A percentile compares a stretch with the other conserved stretches of the same genome.
These are phyloP conservation scores for Mortierella sp. DNA, from an alignment of 371 early-diverging fungal species.

Conservation along the genomic window DNA sequence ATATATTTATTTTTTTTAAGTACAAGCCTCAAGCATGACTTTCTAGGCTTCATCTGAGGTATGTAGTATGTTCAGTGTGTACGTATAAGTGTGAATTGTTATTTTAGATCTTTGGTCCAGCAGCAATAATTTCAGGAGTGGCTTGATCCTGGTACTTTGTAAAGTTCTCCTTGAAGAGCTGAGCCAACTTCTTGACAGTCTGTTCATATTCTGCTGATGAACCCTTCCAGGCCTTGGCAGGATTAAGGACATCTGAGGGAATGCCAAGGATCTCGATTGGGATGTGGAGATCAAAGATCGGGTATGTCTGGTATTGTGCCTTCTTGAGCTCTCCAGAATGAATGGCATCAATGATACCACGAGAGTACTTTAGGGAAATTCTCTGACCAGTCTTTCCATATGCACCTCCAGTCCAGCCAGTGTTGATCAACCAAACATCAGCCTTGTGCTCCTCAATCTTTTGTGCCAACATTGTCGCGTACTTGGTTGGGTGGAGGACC, in stretches of 20 bases:
- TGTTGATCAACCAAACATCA: conserved; percentile 97
- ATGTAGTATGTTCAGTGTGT: no score
- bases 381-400: conserved; percentile 90
- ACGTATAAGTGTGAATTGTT: background rate
- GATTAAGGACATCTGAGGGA: conserved; percentile 90
- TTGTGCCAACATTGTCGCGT: conserved; percentile 96
- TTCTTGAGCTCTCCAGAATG: conserved; percentile 91
- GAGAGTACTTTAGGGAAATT: conserved; percentile 95
- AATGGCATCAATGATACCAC: conserved; percentile 97
- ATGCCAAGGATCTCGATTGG: conserved; percentile 83
- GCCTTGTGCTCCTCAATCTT: conserved; percentile 93
- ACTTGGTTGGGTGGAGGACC: conserved; percentile 96
- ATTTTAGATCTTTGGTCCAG: conserved; percentile 70
- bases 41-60: no score
- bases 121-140: conserved; percentile 78
- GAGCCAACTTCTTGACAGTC: conserved; percentile 84
- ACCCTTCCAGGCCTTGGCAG: conserved; percentile 88
- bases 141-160: conserved; percentile 87
- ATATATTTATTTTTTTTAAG: no score
- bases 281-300: conserved; percentile 88
- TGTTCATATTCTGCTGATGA: conserved; percentile 69
- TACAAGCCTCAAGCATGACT: no score
- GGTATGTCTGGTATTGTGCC: conserved; percentile 84
- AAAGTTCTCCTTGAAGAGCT: conserved; percentile 93
- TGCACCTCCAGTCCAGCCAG: conserved; percentile 97